Evolutionary conservation across 441 rosid genomes (phyloP), one percentile per base, ranked within the genome.

Genomic region (Melastoma candidum): DNA sequence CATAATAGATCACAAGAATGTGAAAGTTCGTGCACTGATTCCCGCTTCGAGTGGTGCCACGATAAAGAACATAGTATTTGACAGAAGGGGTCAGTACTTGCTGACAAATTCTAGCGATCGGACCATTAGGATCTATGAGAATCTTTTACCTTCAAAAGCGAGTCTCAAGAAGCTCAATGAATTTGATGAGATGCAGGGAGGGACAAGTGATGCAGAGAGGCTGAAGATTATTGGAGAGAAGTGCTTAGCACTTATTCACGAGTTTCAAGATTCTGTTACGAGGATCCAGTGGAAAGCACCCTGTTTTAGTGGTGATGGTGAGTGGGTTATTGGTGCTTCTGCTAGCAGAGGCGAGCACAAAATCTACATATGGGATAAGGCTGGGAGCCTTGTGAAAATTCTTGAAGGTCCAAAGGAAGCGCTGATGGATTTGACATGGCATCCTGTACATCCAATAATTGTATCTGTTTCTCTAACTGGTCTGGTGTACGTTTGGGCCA

Each of bases 401-500:
- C 92, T 93, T 61, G 98, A 93, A 78, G 98, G 98, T 62, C 98
- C 98, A 44, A 93, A 93, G 66, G 98, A 89, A 76, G 96, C 92
- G 0, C 63, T 93, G 70, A 83, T 89, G 71, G 97, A 93, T 77
- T 79, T 93, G 68, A 88, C 90, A 26, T 93, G 97, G 99, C 99
- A 93, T 73, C 99, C 99, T 65, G 87, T 93, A 60, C 96, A 83
- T 72, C 99, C 97, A 1, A 69, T 89, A 64, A 80, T 93, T n/a
- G 82, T 86, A 26, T 93, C 96, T 55, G 97, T 89, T 58, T 89
- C 99, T 57, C 71, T 84, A 71, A 79, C 88, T 13, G 99, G 99
- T 59, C 59, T 87, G 70, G 93, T 86, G 63, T 89, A 93, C 73
- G 79, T 93, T 27, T 93, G 97, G 99, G 97, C 97, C 22, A 89